Evolutionary conservation across 164 flowering plant genomes (phyloP).

Genomic region (Vitis amurensis): DNA sequence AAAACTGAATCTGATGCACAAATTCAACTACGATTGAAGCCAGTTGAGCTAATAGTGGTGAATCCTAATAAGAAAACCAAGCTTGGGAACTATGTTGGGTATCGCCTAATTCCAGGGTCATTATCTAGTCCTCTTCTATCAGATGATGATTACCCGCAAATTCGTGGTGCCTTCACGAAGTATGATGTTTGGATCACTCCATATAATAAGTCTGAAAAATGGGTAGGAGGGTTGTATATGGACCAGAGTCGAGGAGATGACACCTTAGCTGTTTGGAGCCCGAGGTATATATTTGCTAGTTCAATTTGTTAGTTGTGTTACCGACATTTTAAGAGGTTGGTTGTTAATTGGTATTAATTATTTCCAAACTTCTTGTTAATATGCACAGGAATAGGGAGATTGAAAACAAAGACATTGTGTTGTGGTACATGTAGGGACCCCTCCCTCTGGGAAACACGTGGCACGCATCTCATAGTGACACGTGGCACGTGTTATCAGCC

Average conservation of each 20-base stretch:
- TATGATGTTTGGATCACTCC: constrained; percentile 50
- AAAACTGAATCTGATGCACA: constrained; percentile 25
- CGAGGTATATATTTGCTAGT: constrained; percentile 12
- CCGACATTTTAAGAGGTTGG: too few species aligned
- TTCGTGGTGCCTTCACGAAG: constrained; percentile 39
- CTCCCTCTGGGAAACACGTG: too few species aligned
- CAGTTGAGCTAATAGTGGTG: constrained; percentile 32
- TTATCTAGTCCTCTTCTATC: constrained; percentile 22
- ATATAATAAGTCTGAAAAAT: constrained; percentile 44
- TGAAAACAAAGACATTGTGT: constrained; percentile 66
- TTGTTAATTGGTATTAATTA: too few species aligned
- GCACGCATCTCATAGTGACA: too few species aligned
- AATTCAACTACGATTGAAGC: constrained; percentile 19
- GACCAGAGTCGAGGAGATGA: constrained; percentile 50
- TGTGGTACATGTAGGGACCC: too few species aligned
- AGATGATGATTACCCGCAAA: constrained; percentile 44
- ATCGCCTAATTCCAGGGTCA: constrained; percentile 33
- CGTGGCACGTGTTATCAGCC: too few species aligned
- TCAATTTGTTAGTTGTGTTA: neutral
- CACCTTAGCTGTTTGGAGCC: constrained; percentile 29
- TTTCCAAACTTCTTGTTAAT: too few species aligned
- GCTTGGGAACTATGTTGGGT: constrained; percentile 38
- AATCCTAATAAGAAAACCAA: constrained; percentile 38
- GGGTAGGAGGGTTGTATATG: constrained; percentile 40
- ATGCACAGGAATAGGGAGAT: constrained; percentile 54